A percentile compares a stretch with the other conserved stretches of the same genome.
Conservation (phyloP, 2,329 filamentous ascomycete species). For the Grosmannia clavigera region DNA sequence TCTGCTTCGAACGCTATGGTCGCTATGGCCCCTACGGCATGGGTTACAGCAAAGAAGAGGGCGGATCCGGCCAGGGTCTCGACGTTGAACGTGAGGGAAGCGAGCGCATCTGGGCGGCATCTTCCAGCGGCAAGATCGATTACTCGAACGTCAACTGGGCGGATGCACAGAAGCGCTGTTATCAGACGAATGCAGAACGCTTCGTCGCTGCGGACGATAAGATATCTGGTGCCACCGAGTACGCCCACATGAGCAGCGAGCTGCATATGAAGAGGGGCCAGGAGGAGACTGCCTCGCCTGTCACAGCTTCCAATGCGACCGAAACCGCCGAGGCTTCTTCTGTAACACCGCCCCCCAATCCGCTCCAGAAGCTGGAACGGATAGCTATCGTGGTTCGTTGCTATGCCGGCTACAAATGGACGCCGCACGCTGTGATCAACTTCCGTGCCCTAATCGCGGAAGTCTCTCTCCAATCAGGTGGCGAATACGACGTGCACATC, state of each 20-base stretch:
- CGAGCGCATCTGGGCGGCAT: slow-evolving; percentile 40
- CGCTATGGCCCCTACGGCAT: slow-evolving; percentile 75
- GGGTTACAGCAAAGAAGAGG: slow-evolving; percentile 63
- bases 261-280: slow-evolving; percentile 8
- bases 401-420: slow-evolving; percentile 70
- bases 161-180: slow-evolving; percentile 38
- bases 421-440: slow-evolving; percentile 64
- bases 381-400: slow-evolving; percentile 71
- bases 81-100: slow-evolving; percentile 61
- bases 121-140: slow-evolving; percentile 39
- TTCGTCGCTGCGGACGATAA: slow-evolving; percentile 24
- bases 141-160: slow-evolving; percentile 45
- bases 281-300: slow-evolving; percentile 5
- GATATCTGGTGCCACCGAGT: background rate
- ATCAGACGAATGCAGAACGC: slow-evolving; percentile 49
- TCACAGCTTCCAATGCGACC: background rate
- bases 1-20: slow-evolving; percentile 82
- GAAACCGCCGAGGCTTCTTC: background rate
- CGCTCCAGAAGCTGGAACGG: slow-evolving; percentile 35
- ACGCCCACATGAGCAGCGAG: background rate
- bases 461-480: slow-evolving; percentile 62
- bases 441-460: slow-evolving; percentile 73
- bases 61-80: slow-evolving; percentile 59
- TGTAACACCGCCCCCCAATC: background rate
- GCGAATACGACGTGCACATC: slow-evolving; percentile 74